These are phyloP conservation scores for Yamadazyma tumulicola DNA, from an alignment of 805 yeast species.

Conservation along the genomic window DNA sequence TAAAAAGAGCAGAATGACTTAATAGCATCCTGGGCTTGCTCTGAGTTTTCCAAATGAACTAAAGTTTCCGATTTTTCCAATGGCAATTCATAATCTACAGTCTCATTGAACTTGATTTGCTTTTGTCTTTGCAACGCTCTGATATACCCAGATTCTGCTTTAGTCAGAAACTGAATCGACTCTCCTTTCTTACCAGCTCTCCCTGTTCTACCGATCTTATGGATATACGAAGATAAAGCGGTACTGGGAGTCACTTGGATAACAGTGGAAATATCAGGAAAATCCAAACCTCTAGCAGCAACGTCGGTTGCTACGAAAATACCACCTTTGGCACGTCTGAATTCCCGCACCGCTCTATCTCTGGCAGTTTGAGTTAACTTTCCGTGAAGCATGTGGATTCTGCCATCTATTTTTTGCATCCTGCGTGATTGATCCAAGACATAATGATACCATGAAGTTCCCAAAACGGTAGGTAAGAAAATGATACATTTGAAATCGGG, in stretches of 20 bases:
- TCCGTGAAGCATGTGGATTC: constrained; percentile 54
- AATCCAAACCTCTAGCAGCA: constrained; percentile 96
- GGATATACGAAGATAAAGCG: constrained; percentile 77
- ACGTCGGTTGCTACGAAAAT: constrained; percentile 85
- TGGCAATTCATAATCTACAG: constrained; percentile 33
- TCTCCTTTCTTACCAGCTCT: constrained; percentile 82
- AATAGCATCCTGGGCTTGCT: constrained; percentile 7
- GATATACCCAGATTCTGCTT: constrained; percentile 56
- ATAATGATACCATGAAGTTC: constrained; percentile 55
- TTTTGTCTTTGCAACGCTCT: constrained; percentile 44
- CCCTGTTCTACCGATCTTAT: constrained; percentile 94
- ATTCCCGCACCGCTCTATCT: constrained; percentile 52
- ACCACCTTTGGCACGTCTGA: constrained; percentile 47
- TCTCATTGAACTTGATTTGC: constrained; percentile 52
- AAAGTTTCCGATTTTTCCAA: constrained; percentile 27
- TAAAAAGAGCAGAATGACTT: constrained; percentile 20
- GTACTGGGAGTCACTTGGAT: constrained; percentile 77
- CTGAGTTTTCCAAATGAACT: constrained; percentile 8
- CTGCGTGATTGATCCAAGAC: constrained; percentile 5
- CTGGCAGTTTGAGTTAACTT: constrained; percentile 67
- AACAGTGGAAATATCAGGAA: constrained; percentile 83
- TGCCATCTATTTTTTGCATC: constrained; percentile 5
- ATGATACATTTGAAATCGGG: constrained; percentile 69
- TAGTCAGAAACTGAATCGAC: constrained; percentile 57
- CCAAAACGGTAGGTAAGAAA: constrained; percentile 74